Percentiles rank a stretch among this genome's conserved stretches.
phyloP scores from a whole-genome alignment of 176 grass and related monocot genomes.

The Avena sativa region DNA sequence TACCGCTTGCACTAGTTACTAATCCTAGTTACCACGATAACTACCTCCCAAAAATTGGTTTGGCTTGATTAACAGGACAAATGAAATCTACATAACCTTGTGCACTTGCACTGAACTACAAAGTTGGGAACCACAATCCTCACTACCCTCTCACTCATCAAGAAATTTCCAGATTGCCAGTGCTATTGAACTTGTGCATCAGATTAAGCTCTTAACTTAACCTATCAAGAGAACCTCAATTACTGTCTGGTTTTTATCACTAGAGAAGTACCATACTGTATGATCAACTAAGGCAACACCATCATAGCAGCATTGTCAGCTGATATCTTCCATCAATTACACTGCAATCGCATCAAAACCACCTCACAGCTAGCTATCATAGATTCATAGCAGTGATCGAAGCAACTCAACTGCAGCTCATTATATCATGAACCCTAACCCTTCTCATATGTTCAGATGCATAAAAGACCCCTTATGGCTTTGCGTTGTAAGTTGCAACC shows the following conservation, averaged over 20 bases:
- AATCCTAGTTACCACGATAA: neutral
- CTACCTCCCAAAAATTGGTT: neutral
- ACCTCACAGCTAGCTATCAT: neutral
- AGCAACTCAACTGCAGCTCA: neutral
- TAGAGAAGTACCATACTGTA: neutral
- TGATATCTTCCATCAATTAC: conserved; percentile 9
- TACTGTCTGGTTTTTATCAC: neutral
- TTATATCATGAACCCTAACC: neutral
- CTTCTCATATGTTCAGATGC: conserved; percentile 20
- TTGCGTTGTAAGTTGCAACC: conserved; percentile 13
- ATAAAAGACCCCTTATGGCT: neutral
- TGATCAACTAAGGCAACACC: neutral
- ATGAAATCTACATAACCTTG: conserved; percentile 24
- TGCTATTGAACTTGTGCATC: conserved; percentile 4
- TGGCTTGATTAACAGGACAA: neutral
- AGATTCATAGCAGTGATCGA: neutral
- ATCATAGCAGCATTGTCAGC: conserved; percentile 1
- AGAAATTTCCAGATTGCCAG: neutral
- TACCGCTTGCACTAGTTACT: neutral
- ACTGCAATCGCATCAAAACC: neutral
- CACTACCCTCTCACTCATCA: neutral
- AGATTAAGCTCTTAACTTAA: neutral
- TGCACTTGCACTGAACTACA: neutral
- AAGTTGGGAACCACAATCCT: neutral
- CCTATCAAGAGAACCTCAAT: neutral